These are phyloP conservation scores for Rhizopus arrhizus DNA, from an alignment of 371 early-diverging fungal genomes.

Conservation along the genomic window DNA sequence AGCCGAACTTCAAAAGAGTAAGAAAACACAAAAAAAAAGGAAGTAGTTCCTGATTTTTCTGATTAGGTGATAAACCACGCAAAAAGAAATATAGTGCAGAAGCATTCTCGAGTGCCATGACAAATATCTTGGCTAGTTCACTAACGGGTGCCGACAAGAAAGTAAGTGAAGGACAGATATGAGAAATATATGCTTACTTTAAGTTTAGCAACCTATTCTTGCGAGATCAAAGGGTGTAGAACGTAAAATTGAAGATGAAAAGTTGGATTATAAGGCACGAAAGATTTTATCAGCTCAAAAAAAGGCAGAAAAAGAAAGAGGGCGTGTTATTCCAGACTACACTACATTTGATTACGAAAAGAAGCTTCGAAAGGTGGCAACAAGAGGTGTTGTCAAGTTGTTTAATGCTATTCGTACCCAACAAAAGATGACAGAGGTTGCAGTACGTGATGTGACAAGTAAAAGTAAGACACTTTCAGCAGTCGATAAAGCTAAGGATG, in stretches of 20 bases:
- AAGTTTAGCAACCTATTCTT: constrained; percentile 68
- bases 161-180: constrained; percentile 19
- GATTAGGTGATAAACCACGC: constrained; percentile 27
- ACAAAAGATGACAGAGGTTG: constrained; percentile 69
- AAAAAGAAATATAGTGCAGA: constrained; percentile 50
- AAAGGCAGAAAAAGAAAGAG: constrained; percentile 61
- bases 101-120: constrained; percentile 67
- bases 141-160: constrained; percentile 52
- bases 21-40: not conserved
- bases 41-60: constrained; percentile 1
- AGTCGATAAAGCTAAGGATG: constrained; percentile 58
- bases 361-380: constrained; percentile 79
- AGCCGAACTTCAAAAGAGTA: constrained; percentile 9
- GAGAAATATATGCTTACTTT: not conserved
- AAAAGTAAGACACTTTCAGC: constrained; percentile 49
- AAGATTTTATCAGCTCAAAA: constrained; percentile 68
- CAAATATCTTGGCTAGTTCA: constrained; percentile 66
- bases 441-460: constrained; percentile 43
- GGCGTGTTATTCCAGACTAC: constrained; percentile 68
- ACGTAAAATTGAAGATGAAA: constrained; percentile 74
- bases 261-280: constrained; percentile 76
- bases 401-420: constrained; percentile 85
- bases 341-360: constrained; percentile 78
- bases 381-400: constrained; percentile 82
- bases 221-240: constrained; percentile 74